Evolutionary conservation across 768 basidiomycete species (phyloP).

Genomic region (Leccinum imitatum): DNA sequence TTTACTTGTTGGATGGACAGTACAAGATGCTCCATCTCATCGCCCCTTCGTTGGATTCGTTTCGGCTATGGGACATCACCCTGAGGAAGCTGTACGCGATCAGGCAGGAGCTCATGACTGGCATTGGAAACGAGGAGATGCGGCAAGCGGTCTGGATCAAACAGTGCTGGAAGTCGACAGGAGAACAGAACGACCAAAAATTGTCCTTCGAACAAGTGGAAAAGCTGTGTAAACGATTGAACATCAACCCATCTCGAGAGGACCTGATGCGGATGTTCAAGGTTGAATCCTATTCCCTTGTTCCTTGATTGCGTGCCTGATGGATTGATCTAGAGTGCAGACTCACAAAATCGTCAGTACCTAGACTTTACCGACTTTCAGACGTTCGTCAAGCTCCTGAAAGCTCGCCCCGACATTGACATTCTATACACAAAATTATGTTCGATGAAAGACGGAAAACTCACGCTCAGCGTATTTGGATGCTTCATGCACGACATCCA

Average conservation of each 20-base stretch:
- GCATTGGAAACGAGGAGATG: conserved; percentile 60
- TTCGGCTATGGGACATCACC: conserved; percentile 62
- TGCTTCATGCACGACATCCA: conserved; percentile 53
- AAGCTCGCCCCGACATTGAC: conserved; percentile 81
- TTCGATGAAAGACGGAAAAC: conserved; percentile 28
- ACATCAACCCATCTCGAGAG: conserved; percentile 54
- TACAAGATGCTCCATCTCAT: conserved; percentile 89
- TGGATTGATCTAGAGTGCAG: conserved; percentile 52
- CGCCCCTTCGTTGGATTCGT: conserved; percentile 62
- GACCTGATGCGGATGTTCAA: conserved; percentile 60
- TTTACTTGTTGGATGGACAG: conserved; percentile 72
- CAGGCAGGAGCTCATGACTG: conserved; percentile 69
- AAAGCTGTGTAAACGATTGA: conserved; percentile 66
- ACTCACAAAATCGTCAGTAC: conserved; percentile 50
- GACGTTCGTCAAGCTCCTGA: conserved; percentile 77
- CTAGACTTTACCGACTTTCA: conserved; percentile 82
- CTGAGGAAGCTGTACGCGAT: conserved; percentile 63
- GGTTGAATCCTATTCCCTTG: conserved; percentile 6
- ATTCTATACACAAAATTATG: conserved; percentile 51
- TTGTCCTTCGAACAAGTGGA: conserved; percentile 73
- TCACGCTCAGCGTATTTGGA: conserved; percentile 43
- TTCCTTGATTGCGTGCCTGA: not conserved
- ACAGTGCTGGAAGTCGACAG: conserved; percentile 78
- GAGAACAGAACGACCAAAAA: conserved; percentile 57
- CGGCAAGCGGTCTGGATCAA: conserved; percentile 74